phyloP scores from a whole-genome alignment of 768 basidiomycete genomes.

The Stropharia rugosoannulata region DNA sequence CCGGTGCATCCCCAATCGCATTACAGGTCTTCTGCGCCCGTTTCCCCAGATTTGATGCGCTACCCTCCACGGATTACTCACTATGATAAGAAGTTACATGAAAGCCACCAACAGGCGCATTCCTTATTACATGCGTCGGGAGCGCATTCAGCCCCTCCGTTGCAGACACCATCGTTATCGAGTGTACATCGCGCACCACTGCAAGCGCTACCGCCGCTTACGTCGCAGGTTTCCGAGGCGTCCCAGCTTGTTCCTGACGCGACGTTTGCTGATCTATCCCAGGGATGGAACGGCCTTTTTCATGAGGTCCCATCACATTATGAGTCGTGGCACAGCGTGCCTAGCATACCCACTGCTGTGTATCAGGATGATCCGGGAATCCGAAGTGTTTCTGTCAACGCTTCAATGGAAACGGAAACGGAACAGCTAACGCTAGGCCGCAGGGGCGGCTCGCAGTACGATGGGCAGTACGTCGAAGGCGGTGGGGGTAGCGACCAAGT shows the following conservation, averaged over 20 bases:
- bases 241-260: conserved; percentile 2
- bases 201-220: not conserved
- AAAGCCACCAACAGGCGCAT: no score
- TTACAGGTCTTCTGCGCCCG: no score
- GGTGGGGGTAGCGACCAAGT: not conserved
- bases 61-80: no score
- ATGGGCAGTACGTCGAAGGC: not conserved
- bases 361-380: not conserved
- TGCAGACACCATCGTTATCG: not conserved
- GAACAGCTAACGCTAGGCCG: no score
- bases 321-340: not conserved
- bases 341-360: not conserved
- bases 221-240: not conserved
- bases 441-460: no score
- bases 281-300: conserved; percentile 38
- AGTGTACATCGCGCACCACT: not conserved
- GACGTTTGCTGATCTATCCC: conserved; percentile 29
- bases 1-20: no score
- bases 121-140: no score
- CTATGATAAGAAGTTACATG: no score
- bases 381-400: no score
- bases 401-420: no score
- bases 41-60: no score
- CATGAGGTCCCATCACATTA: conserved; percentile 30
- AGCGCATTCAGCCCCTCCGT: not conserved